phyloP scores from a whole-genome alignment of 1,139 yeast genomes.

The Kurtzmaniella quercitrusa region DNA sequence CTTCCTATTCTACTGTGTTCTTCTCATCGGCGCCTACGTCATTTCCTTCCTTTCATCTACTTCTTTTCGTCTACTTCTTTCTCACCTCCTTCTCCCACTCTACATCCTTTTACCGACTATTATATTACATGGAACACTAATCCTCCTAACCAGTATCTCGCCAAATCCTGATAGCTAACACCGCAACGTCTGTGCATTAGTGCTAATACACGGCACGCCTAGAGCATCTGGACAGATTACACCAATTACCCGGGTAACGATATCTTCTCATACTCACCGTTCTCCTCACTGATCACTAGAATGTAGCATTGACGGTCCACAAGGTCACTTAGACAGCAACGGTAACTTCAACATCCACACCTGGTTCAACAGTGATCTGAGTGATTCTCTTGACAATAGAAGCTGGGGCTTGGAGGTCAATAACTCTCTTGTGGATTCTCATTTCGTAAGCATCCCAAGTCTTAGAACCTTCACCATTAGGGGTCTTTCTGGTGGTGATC shows the following conservation, averaged over 20 bases:
- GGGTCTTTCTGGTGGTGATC: conserved; percentile 99
- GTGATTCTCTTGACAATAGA: conserved; percentile 92
- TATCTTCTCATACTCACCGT: not conserved
- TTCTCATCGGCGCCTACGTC: too few relatives aligned
- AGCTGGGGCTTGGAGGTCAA: conserved; percentile 98
- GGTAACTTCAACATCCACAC: conserved; percentile 41
- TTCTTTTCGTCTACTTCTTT: not conserved
- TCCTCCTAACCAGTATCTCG: conserved; percentile 14
- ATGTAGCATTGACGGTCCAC: conserved; percentile 1
- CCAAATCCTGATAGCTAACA: conserved; percentile 58
- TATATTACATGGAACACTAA: not conserved
- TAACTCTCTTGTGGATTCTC: conserved; percentile 99
- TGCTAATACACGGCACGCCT: conserved; percentile 55
- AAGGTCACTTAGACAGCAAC: conserved; percentile 29
- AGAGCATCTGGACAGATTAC: conserved; percentile 42
- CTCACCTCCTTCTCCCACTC: not conserved
- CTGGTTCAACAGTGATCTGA: conserved; percentile 76
- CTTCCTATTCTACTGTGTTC: too few relatives aligned
- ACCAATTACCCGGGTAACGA: not conserved
- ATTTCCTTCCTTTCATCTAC: too few relatives aligned
- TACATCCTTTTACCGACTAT: conserved; percentile 1
- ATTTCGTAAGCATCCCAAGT: conserved; percentile 99
- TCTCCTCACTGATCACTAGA: not conserved
- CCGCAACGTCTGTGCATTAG: conserved; percentile 54
- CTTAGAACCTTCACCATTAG: conserved; percentile 99